These are phyloP conservation scores for Agaricus subrufescens DNA, from an alignment of 768 basidiomycete species.

Conservation along the genomic window DNA sequence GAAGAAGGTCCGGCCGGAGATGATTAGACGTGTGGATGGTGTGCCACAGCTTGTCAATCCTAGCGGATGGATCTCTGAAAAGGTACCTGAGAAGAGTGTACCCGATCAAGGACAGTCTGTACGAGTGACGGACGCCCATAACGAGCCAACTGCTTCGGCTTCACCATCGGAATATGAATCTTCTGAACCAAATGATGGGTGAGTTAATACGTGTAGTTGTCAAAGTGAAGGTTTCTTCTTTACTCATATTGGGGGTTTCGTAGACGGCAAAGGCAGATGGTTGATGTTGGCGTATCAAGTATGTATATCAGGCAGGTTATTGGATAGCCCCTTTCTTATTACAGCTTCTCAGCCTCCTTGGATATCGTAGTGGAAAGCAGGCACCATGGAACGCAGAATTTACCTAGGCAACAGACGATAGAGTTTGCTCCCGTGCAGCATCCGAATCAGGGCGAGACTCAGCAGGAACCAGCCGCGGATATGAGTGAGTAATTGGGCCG, in stretches of 20 bases:
- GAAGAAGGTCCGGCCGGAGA: conserved; percentile 52
- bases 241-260: background rate
- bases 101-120: background rate
- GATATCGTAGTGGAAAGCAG: conserved; percentile 28
- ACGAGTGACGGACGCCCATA: background rate
- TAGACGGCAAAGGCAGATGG: conserved; percentile 25
- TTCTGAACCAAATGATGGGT: conserved; percentile 7
- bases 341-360: conserved; percentile 21
- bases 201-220: background rate
- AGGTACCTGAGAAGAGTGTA: conserved; percentile 5
- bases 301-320: conserved; percentile 8
- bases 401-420: conserved; percentile 36
- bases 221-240: background rate
- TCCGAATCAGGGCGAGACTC: conserved; percentile 1
- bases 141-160: background rate
- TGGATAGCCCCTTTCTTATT: background rate
- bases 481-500: background rate
- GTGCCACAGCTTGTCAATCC: conserved; percentile 69
- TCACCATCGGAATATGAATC: background rate
- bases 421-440: conserved; percentile 33
- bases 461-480: background rate
- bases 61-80: conserved; percentile 66
- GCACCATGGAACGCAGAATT: conserved; percentile 16
- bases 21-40: conserved; percentile 73
- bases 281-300: conserved; percentile 33